These are phyloP conservation scores for Gigaspora rosea DNA, from an alignment of 192 early-diverging fungal genomes.

Conservation along the genomic window DNA sequence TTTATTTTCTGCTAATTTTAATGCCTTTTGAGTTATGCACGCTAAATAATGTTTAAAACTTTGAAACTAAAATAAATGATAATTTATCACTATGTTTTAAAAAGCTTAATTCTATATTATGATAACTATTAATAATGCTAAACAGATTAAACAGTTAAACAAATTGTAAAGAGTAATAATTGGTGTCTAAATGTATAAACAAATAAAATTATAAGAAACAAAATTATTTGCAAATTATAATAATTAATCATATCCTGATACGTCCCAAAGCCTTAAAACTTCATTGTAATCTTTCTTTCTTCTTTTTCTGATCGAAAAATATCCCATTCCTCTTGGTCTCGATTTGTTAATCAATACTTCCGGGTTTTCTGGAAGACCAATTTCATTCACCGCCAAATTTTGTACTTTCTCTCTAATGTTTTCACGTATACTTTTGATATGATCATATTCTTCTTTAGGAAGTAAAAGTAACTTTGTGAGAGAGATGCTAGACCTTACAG, in stretches of 20 bases:
- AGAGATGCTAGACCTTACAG: slow-evolving; percentile 39
- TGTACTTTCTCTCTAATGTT: slow-evolving; percentile 36
- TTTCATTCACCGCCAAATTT: slow-evolving; percentile 36
- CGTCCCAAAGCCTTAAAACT: slow-evolving; percentile 46
- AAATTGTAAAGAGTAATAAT: too few species aligned
- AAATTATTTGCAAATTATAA: background rate
- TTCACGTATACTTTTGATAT: slow-evolving; percentile 32
- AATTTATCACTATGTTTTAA: too few species aligned
- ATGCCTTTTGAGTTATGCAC: too few species aligned
- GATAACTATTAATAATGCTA: too few species aligned
- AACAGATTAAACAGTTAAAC: too few species aligned
- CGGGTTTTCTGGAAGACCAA: slow-evolving; percentile 43
- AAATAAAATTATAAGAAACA: too few species aligned
- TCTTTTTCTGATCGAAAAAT: slow-evolving; percentile 45
- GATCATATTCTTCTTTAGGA: slow-evolving; percentile 36
- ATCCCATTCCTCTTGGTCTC: slow-evolving; percentile 38
- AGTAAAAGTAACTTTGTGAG: slow-evolving; percentile 38
- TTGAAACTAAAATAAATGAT: too few species aligned
- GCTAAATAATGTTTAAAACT: too few species aligned
- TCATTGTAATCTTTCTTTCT: slow-evolving; percentile 51
- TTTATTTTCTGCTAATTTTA: too few species aligned
- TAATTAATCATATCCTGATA: slow-evolving; percentile 37
- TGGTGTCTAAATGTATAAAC: too few species aligned
- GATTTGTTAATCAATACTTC: slow-evolving; percentile 41
- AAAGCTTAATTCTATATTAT: too few species aligned